Conservation (phyloP, 2,329 filamentous ascomycete species). For the Exophiala sideris region DNA sequence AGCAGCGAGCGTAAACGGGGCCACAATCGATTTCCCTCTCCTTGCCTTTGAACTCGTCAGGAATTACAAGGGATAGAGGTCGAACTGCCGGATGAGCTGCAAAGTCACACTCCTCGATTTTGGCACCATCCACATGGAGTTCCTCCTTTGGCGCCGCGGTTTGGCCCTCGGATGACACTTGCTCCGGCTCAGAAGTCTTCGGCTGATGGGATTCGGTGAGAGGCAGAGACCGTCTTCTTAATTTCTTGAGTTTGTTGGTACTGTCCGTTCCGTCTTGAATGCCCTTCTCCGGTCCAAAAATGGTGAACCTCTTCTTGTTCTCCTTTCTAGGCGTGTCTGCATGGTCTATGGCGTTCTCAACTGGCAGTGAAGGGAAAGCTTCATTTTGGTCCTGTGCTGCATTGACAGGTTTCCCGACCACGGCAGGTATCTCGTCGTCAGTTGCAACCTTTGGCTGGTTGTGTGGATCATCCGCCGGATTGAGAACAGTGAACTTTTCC, state of each 20-base stretch:
- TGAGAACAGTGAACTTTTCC: slow-evolving; percentile 17
- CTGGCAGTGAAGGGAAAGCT: not conserved
- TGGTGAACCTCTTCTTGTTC: slow-evolving; percentile 18
- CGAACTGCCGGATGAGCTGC: slow-evolving; percentile 21
- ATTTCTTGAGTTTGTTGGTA: slow-evolving; percentile 14
- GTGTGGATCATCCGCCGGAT: slow-evolving; percentile 21
- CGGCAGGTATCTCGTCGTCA: slow-evolving; percentile 12
- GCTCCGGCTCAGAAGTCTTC: not conserved
- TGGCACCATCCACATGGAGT: slow-evolving; percentile 7
- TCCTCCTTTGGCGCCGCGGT: not conserved
- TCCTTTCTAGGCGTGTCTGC: slow-evolving; percentile 20
- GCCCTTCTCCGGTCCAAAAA: slow-evolving; percentile 18
- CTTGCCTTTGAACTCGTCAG: slow-evolving; percentile 23
- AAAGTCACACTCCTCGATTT: slow-evolving; percentile 10
- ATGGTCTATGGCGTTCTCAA: not conserved
- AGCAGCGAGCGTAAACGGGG: slow-evolving; percentile 24
- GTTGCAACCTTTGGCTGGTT: slow-evolving; percentile 20
- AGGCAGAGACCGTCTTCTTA: slow-evolving; percentile 18
- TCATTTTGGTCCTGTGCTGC: not conserved
- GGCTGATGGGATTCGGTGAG: not conserved
- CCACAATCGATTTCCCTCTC: slow-evolving; percentile 20
- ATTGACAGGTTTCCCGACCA: not conserved
- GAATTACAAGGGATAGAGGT: slow-evolving; percentile 21
- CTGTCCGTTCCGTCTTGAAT: slow-evolving; percentile 7
- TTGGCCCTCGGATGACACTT: not conserved